A percentile compares a stretch with the other conserved stretches of the same genome.
Conservation (phyloP, 202 grass and related monocot species). For the Zoysia matrella region DNA sequence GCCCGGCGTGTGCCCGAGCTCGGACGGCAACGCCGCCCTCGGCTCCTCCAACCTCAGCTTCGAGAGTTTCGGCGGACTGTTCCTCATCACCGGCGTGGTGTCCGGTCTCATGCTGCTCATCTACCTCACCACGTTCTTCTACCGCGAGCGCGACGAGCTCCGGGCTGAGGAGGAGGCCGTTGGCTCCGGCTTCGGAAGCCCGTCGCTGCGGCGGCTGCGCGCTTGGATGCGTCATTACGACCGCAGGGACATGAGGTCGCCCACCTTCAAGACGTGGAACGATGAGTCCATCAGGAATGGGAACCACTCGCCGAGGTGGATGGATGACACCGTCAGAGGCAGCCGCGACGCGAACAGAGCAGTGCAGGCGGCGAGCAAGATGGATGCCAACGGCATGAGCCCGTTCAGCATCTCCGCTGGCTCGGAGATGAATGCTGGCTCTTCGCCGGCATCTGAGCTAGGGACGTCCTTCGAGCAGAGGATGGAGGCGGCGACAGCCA, state of each 20-base stretch:
- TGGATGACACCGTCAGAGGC: neutral
- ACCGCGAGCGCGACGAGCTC: slow-evolving; percentile 55
- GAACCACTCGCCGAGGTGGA: slow-evolving; percentile 23
- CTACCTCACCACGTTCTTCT: slow-evolving; percentile 64
- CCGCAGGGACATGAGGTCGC: slow-evolving; percentile 37
- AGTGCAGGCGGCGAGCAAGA: neutral
- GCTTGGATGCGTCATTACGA: slow-evolving; percentile 63
- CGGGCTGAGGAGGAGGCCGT: slow-evolving; percentile 24
- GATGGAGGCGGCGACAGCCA: slow-evolving; percentile 2
- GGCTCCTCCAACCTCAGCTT: slow-evolving; percentile 65
- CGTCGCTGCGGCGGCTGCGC: slow-evolving; percentile 36
- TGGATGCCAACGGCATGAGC: slow-evolving; percentile 35
- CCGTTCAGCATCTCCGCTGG: slow-evolving; percentile 36
- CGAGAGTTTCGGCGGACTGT: too few species aligned
- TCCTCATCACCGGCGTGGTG: too few species aligned
- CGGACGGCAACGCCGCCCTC: slow-evolving; percentile 15
- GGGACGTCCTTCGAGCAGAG: slow-evolving; percentile 30
- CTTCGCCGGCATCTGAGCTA: neutral
- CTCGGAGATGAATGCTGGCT: slow-evolving; percentile 40
- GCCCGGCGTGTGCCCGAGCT: slow-evolving; percentile 33
- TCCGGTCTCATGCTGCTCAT: slow-evolving; percentile 41
- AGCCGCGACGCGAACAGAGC: neutral
- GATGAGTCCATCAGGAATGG: neutral
- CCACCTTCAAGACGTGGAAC: slow-evolving; percentile 51
- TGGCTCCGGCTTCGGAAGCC: neutral